A percentile compares a stretch with the other conserved stretches of the same genome.
These are phyloP conservation scores for Cutaneotrichosporon spelunceum DNA, from an alignment of 1,284 basidiomycete species.

Conservation along the genomic window DNA sequence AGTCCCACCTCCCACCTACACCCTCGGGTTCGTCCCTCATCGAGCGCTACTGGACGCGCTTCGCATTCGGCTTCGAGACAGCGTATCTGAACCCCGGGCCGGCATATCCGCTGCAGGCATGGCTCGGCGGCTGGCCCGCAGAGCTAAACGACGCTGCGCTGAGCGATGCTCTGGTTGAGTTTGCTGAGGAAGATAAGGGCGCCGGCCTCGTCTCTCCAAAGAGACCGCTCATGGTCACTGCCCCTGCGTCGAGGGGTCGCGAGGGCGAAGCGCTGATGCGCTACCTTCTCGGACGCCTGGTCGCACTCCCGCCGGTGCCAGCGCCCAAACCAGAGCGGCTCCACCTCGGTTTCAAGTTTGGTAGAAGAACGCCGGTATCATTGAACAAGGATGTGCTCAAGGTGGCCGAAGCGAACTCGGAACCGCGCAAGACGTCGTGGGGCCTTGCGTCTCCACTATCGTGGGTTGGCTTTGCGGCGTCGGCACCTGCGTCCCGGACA, in stretches of 20 bases:
- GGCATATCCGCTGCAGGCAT: constrained; percentile 18
- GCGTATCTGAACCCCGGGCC: constrained; percentile 24
- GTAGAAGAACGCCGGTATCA: constrained; percentile 10
- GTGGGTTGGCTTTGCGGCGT: constrained; percentile 17
- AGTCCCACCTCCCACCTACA: constrained; percentile 24
- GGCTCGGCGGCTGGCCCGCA: constrained; percentile 30
- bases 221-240: neutral
- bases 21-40: constrained; percentile 24
- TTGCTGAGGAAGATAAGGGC: neutral
- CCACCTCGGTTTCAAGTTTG: constrained; percentile 29
- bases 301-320: neutral
- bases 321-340: constrained; percentile 12
- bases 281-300: neutral
- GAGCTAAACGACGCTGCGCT: neutral
- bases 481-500: constrained; percentile 1
- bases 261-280: neutral
- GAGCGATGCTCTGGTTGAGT: neutral
- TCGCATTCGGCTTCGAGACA: constrained; percentile 39
- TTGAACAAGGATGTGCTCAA: neutral
- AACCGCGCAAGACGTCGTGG: constrained; percentile 32
- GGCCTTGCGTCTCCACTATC: constrained; percentile 9
- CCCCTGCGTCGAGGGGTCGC: neutral
- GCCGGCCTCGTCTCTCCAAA: neutral
- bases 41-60: constrained; percentile 45
- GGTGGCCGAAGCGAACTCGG: constrained; percentile 7